Evolutionary conservation across 352 stramenopile species (phyloP).

Genomic region (Blastocystis sp.): DNA sequence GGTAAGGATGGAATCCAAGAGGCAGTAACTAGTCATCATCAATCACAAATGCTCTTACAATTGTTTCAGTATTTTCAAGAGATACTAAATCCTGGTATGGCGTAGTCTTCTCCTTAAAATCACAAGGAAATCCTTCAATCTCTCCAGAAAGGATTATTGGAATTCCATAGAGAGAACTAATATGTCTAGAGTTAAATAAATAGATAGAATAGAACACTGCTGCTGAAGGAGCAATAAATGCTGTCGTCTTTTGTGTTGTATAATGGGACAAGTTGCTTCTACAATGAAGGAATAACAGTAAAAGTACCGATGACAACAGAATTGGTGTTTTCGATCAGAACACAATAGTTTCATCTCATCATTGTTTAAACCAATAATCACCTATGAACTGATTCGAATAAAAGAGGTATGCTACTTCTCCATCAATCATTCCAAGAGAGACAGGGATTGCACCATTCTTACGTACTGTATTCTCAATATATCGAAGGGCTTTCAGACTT

Average conservation of each 20-base stretch:
- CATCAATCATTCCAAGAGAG: constrained; percentile 54
- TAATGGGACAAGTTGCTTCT: constrained; percentile 7
- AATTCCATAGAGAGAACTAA: constrained; percentile 25
- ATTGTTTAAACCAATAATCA: constrained; percentile 8
- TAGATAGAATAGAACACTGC: not conserved
- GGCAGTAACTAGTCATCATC: constrained; percentile 16
- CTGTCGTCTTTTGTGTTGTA: not conserved
- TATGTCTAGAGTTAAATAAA: not conserved
- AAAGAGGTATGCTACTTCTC: not conserved
- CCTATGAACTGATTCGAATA: not conserved
- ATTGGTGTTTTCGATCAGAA: not conserved
- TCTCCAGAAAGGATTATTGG: constrained; percentile 13
- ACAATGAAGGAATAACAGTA: not conserved
- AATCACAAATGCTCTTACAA: not conserved
- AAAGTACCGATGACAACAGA: constrained; percentile 20
- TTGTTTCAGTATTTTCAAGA: not conserved
- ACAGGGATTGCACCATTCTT: constrained; percentile 23
- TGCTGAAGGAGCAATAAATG: constrained; percentile 44
- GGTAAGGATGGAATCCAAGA: constrained; percentile 30
- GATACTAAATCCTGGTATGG: not conserved
- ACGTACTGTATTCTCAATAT: constrained; percentile 22
- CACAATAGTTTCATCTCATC: constrained; percentile 40
- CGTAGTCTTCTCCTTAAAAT: not conserved
- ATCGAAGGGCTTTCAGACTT: not conserved
- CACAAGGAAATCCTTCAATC: not conserved